Percentiles rank a stretch among this genome's conserved stretches.
Evolutionary conservation across 148 eudicot genomes (phyloP).

Genomic region (Rhododendron ferrugineum): DNA sequence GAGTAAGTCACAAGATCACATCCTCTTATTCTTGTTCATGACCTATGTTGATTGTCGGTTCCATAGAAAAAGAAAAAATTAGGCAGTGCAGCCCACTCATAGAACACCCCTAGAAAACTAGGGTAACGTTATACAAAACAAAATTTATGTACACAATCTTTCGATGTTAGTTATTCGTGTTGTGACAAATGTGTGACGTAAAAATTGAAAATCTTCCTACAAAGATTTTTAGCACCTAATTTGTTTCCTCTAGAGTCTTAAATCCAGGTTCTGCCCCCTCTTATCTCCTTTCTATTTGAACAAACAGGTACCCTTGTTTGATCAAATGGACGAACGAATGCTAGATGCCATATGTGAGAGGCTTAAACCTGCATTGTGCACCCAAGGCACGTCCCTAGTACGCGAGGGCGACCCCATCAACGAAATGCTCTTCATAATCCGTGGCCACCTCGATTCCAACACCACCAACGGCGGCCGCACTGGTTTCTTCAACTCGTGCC

Average conservation of each 20-base stretch:
- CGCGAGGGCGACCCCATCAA: constrained; percentile 81
- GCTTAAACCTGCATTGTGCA: constrained; percentile 60
- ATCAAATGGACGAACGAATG: constrained; percentile 78
- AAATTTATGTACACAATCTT: not conserved
- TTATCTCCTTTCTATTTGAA: not conserved
- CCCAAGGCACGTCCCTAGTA: constrained; percentile 57
- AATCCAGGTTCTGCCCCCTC: not conserved
- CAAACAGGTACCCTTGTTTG: constrained; percentile 67
- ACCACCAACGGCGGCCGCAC: constrained; percentile 85
- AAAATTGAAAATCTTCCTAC: not conserved
- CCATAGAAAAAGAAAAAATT: not conserved
- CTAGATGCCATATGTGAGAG: constrained; percentile 85
- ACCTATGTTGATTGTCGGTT: not conserved
- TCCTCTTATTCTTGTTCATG: not conserved
- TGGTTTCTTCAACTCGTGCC: constrained; percentile 69
- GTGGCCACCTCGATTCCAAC: constrained; percentile 67
- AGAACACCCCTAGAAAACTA: not conserved
- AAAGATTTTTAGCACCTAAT: not conserved
- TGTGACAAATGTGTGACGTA: not conserved
- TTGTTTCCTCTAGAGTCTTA: not conserved
- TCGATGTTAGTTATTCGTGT: not conserved
- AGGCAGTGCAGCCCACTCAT: not conserved
- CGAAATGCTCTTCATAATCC: constrained; percentile 80
- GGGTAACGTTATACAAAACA: not conserved
- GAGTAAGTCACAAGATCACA: constrained; percentile 37